Base-by-base conservation (phyloP, 139 green algal genomes). In the Tetradesmus lagerheimii region DNA sequence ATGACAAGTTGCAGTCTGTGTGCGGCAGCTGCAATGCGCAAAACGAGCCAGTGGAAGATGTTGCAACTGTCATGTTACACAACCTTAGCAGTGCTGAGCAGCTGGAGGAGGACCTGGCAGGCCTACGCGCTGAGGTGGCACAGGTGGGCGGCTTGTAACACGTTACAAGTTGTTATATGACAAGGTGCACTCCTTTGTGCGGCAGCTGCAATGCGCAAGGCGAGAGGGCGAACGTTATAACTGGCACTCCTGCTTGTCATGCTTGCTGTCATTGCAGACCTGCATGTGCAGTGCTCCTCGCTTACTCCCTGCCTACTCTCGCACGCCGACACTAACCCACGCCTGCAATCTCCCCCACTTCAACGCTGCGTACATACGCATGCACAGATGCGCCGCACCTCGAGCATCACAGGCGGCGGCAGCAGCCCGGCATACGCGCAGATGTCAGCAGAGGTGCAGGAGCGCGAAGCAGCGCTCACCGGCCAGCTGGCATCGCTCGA, bases 21-120 rank as follows among this genome's bases (percentile, higher is more conserved):
- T 57, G 45, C 45, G 14, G 14, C 45, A 57, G 45, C n/a, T n/a
- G n/a, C n/a, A n/a, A n/a, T n/a, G n/a, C n/a, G 43, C 43, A 14
- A 8, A 4, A 50, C 5, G 43, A 50, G 43, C 43, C 4, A 50
- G 5, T 50, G 8, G 4, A 8, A 8, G 43, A 50, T 50, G 43
- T 50, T 8, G 43, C 43, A 50, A 14, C 8, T 50, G 43, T 50
- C 43, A 50, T 50, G 43, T 50, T 8, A 8, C 4, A 50, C 43
- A 50, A 11, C 5, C 20, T 74, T 15, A 11, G 23, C 5, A n/a
- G 62, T n/a, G 67, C 85, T 31, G 71, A 83, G 67, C 67, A 83
- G 66, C 71, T 89, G 18, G 85, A 89, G 71, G 85, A 89, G 43
- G 85, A 89, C 41, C 71, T 89, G 39, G 85, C 76, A 29, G 71